Conservation (phyloP, 2,329 filamentous ascomycete genomes). For the Calonectria fujianensis region DNA sequence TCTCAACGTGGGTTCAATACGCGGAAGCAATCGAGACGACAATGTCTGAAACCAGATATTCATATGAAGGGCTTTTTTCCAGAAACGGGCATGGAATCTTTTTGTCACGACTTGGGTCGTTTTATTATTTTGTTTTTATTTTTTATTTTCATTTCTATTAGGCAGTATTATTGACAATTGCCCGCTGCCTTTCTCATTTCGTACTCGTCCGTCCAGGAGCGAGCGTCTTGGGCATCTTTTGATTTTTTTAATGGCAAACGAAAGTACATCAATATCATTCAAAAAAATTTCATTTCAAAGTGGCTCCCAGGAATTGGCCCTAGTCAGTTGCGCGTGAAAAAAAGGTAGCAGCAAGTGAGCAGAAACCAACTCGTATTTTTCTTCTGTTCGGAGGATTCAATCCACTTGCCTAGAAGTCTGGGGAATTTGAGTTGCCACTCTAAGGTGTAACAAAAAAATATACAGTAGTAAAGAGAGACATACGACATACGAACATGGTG, state of each 20-base stretch:
- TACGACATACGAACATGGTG: constrained; percentile 3
- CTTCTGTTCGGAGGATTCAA: neutral
- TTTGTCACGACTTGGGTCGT: constrained; percentile 1
- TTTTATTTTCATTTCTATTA: neutral
- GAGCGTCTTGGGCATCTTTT: neutral
- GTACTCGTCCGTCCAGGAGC: neutral
- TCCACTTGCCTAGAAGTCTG: constrained; percentile 16
- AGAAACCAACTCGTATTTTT: constrained; percentile 9
- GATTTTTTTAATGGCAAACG: neutral
- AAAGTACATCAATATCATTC: constrained; percentile 19
- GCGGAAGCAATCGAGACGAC: neutral
- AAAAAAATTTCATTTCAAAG: constrained; percentile 11
- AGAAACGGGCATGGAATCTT: neutral
- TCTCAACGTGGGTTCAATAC: neutral
- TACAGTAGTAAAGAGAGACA: constrained; percentile 18
- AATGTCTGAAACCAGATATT: neutral
- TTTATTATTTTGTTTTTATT: neutral
- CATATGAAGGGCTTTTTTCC: neutral
- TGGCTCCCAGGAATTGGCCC: constrained; percentile 16
- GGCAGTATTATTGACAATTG: neutral
- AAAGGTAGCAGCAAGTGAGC: neutral
- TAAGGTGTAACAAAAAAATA: constrained; percentile 12
- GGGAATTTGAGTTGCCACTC: constrained; percentile 1
- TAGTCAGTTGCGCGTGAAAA: neutral
- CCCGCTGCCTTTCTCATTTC: neutral